A percentile compares a stretch with the other conserved stretches of the same genome.
These are phyloP conservation scores for Hymenotorrendiella dingleyae DNA, from an alignment of 2,329 filamentous ascomycete genomes.

Conservation along the genomic window DNA sequence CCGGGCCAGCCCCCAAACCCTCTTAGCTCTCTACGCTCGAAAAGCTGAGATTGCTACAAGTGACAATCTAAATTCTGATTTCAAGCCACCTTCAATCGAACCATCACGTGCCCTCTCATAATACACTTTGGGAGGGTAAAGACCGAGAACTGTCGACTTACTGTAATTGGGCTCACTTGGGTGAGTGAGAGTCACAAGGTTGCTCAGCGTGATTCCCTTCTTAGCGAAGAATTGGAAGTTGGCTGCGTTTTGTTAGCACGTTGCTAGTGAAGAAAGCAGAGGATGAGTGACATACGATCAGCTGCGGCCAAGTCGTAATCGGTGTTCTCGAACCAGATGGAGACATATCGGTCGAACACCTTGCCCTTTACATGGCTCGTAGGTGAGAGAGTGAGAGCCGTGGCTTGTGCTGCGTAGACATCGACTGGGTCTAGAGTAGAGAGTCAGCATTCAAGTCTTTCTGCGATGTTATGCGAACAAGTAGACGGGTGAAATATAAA, in stretches of 20 bases:
- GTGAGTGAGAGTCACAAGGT: slow-evolving; percentile 60
- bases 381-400: slow-evolving; percentile 53
- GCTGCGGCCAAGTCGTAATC: slow-evolving; percentile 58
- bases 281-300: slow-evolving; percentile 53
- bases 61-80: too few relatives aligned
- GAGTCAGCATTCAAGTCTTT: too few relatives aligned
- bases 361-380: slow-evolving; percentile 62
- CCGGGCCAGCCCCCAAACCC: too few relatives aligned
- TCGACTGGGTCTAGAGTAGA: too few relatives aligned
- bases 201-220: slow-evolving; percentile 56
- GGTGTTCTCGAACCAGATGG: slow-evolving; percentile 76
- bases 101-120: not conserved
- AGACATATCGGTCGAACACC: slow-evolving; percentile 65
- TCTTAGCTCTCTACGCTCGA: too few relatives aligned
- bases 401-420: slow-evolving; percentile 52
- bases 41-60: too few relatives aligned
- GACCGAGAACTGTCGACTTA: not conserved
- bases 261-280: not conserved
- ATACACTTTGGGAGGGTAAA: too few relatives aligned
- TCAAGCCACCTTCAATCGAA: too few relatives aligned
- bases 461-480: too few relatives aligned
- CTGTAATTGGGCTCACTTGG: slow-evolving; percentile 72
- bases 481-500: too few relatives aligned
- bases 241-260: slow-evolving; percentile 32
- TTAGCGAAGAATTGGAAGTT: slow-evolving; percentile 52